phyloP scores from a whole-genome alignment of 768 basidiomycete genomes.

The Sarcodon aspratus region DNA sequence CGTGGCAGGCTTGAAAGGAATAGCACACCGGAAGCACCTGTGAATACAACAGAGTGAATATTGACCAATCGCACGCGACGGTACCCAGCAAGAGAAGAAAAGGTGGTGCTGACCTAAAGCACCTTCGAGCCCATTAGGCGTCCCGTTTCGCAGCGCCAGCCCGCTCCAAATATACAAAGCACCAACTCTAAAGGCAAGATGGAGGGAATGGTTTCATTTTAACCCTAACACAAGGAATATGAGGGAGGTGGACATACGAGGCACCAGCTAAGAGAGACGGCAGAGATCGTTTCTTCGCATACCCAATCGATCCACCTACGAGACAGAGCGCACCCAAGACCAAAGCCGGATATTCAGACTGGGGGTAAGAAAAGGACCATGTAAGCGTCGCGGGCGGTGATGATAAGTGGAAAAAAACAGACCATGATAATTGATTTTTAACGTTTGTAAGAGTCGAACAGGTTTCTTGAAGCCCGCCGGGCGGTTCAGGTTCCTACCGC shows the following conservation, averaged over 20 bases:
- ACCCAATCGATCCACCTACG: constrained; percentile 68
- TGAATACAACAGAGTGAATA: neutral
- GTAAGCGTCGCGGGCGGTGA: neutral
- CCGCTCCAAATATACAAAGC: constrained; percentile 72
- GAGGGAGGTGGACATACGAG: constrained; percentile 32
- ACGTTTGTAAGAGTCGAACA: no score
- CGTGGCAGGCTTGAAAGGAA: constrained; percentile 65
- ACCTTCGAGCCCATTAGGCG: constrained; percentile 62
- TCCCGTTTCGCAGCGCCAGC: constrained; percentile 61
- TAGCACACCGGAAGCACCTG: constrained; percentile 65
- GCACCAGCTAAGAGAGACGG: constrained; percentile 80
- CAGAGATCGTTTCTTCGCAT: constrained; percentile 58
- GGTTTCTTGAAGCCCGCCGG: no score
- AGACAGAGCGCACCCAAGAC: constrained; percentile 68
- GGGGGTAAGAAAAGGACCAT: neutral
- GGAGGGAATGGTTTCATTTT: neutral
- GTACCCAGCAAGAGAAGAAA: neutral
- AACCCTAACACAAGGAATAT: neutral
- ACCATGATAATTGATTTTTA: no score
- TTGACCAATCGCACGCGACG: neutral
- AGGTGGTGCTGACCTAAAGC: constrained; percentile 46
- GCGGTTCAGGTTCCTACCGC: no score
- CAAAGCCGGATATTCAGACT: constrained; percentile 80
- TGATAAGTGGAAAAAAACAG: no score
- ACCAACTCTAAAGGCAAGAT: constrained; percentile 44